Evolutionary conservation across 306 rosid genomes (phyloP).

Genomic region (Quercus alba): DNA sequence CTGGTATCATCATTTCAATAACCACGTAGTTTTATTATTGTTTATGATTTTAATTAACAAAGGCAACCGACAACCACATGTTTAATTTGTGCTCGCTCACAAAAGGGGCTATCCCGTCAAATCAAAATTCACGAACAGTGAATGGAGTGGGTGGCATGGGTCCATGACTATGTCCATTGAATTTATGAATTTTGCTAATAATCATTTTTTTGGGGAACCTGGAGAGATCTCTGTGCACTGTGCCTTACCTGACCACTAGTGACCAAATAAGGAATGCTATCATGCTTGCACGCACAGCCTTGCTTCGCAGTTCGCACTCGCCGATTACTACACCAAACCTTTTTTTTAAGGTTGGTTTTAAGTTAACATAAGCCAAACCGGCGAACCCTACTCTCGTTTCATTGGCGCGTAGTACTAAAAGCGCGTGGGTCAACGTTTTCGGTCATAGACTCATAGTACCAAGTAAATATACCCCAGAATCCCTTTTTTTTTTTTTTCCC

Average conservation of each 20-base stretch:
- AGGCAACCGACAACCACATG: neutral
- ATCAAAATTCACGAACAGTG: too few species aligned
- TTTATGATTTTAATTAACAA: too few species aligned
- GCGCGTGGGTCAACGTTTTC: neutral
- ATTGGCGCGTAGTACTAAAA: neutral
- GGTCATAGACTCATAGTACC: too few species aligned
- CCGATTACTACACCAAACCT: neutral
- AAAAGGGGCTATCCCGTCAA: too few species aligned
- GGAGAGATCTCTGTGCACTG: constrained; percentile 29
- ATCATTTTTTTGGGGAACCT: too few species aligned
- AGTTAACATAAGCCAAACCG: neutral
- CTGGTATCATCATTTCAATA: neutral
- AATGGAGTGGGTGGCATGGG: too few species aligned
- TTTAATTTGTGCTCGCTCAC: too few species aligned
- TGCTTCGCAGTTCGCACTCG: constrained; percentile 37
- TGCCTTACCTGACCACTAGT: neutral
- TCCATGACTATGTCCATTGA: neutral
- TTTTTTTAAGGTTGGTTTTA: too few species aligned
- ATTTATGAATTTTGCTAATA: too few species aligned
- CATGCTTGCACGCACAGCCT: constrained; percentile 55
- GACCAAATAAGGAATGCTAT: constrained; percentile 31
- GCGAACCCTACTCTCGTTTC: neutral
- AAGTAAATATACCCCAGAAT: too few species aligned
- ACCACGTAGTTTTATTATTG: too few species aligned
- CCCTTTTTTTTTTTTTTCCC: neutral